A percentile compares a stretch with the other conserved stretches of the same genome.
Conservation (phyloP, 2,329 filamentous ascomycete species). For the Ophiobolus disseminans region DNA sequence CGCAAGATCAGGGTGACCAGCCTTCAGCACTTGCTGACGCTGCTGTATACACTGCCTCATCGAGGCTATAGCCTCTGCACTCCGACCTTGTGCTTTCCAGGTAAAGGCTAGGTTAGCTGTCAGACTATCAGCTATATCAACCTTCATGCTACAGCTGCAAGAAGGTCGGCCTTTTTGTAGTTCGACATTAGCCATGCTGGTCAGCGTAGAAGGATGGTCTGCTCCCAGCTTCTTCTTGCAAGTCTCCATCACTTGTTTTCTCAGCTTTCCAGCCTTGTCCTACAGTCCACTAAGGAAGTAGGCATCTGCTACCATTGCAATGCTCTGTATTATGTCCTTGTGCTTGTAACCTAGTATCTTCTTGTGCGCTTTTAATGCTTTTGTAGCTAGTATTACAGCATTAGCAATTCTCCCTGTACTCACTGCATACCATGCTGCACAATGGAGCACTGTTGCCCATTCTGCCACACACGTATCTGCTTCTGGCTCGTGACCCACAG, state of each 20-base stretch:
- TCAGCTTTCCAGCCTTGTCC: neutral
- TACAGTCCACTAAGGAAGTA: neutral
- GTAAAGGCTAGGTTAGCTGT: too few species aligned
- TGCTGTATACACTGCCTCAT: too few species aligned
- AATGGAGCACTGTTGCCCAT: neutral
- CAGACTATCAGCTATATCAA: too few species aligned
- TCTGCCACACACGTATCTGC: constrained; percentile 1
- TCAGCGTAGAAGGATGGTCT: neutral
- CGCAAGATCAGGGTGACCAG: too few species aligned
- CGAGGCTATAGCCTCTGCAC: too few species aligned
- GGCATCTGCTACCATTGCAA: neutral
- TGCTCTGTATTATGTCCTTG: neutral
- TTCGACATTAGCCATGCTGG: neutral
- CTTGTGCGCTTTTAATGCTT: neutral
- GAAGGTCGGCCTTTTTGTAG: too few species aligned
- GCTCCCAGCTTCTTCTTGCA: too few species aligned
- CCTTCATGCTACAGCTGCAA: too few species aligned
- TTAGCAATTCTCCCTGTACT: neutral
- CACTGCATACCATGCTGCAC: neutral
- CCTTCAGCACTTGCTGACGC: too few species aligned
- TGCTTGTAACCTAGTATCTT: neutral
- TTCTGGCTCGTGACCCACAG: constrained; percentile 5
- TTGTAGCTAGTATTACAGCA: neutral
- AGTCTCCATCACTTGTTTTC: neutral
- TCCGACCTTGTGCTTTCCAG: too few species aligned